Conservation (phyloP, 1,284 basidiomycete genomes). For the Sphaerobolus stellatus region DNA sequence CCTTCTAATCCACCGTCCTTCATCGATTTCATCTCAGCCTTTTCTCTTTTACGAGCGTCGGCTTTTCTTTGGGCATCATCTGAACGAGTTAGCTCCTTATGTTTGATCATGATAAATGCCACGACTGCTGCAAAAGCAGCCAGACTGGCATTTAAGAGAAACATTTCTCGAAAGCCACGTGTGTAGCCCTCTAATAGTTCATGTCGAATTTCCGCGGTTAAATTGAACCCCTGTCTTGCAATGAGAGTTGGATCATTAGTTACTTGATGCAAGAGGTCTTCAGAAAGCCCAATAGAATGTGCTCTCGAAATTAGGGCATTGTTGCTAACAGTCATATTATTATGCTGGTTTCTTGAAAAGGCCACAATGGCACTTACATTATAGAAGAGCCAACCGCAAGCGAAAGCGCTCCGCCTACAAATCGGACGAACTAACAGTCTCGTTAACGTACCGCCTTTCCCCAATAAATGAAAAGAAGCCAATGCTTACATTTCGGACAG, state of each 20-base stretch:
- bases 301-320: conserved; percentile 50
- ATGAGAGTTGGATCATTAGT: conserved; percentile 45
- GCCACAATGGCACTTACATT: conserved; percentile 37
- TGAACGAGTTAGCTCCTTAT: conserved; percentile 53
- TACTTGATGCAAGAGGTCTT: conserved; percentile 38
- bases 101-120: conserved; percentile 55
- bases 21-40: background rate
- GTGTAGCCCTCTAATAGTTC: conserved; percentile 56
- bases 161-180: conserved; percentile 55
- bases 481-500: conserved; percentile 56
- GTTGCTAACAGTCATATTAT: conserved; percentile 42
- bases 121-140: conserved; percentile 48
- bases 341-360: no score
- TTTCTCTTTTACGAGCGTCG: conserved; percentile 24
- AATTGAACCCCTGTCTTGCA: conserved; percentile 23
- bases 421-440: conserved; percentile 53
- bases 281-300: conserved; percentile 35
- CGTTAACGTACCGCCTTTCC: background rate
- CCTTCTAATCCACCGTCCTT: no score
- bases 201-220: conserved; percentile 38
- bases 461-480: background rate
- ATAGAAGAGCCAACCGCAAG: conserved; percentile 61
- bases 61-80: conserved; percentile 51
- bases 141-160: conserved; percentile 53
- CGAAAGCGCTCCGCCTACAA: conserved; percentile 61